Base-by-base conservation (phyloP, 2,329 filamentous ascomycete species). In the Aspergillus awamori region DNA sequence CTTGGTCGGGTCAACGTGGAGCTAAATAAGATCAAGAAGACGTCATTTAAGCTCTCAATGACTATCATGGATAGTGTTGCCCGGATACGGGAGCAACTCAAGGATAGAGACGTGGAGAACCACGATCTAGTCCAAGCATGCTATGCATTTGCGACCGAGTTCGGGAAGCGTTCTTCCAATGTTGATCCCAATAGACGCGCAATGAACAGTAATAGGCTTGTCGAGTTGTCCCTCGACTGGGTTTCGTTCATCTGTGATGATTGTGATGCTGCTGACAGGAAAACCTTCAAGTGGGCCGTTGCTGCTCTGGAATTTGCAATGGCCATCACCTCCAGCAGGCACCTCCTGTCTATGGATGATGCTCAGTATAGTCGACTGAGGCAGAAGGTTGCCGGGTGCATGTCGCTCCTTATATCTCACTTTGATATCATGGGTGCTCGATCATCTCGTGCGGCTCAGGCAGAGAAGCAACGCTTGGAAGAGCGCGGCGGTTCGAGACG, bases 31-130 rank as follows among this genome's bases (percentile, higher is more conserved):
- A 97, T 97, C 70, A 93, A 96, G 70, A 93, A 93, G 74, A 96
- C 96, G 2, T 92, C 94, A 3, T 98, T 96, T 82, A 97, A 96
- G 77, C 84, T 99, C 47, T 97, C 93, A 55, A 98, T 97, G 78
- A 92, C 93, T 6, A 98, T 99, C 77, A 97, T 99, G 92, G 94
- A 98, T 76, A 97, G 93, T 73, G 95, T 99, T 48, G 92, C 96
- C 74, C 92, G 92, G 64, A 95, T 99, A 65, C 86, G 93, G 65
- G 88, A 88, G 67, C 94, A 99, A 76, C 93, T 93, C 1, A 74
- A 67, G 51, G 67, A 75, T 54, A 84, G 86, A 60, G 91, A 89
- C 8, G 86, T 94, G 65, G 90, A 95, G 66, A 97, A 94, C 74
- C 93, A 97, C 70, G 95, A 99, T 72, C 86, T 99, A 30, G 95